Evolutionary conservation across 129 eudicot genomes (phyloP), one percentile per base, ranked within the genome.

Genomic region (Flaveria sonorensis): DNA sequence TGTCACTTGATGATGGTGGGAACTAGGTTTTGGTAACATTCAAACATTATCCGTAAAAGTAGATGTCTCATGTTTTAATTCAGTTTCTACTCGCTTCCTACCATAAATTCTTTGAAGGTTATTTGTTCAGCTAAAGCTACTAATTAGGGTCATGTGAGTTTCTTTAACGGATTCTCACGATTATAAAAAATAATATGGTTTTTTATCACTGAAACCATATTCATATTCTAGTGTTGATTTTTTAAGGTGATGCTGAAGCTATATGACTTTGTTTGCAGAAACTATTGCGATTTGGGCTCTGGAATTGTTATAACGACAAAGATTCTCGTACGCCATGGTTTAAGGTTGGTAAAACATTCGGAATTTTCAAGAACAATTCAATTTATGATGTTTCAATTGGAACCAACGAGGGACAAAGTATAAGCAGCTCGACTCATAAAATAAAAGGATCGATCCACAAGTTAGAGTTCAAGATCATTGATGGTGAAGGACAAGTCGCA

Each of bases 241-340:
- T 57, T 19, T 48, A 48, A 13, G 6, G n/a, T 48, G 53, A 48
- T 15, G 53, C 4, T 48, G n/a, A 48, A 11, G 53, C 14, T 48
- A 48, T 11, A 48, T 48, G 3, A 48, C 32, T 51, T 51, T 19
- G 36, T 36, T 66, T 76, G 52, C 85, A 89, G 97, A 89, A 84
- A 42, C 24, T 79, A 60, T 63, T 78, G 40, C 64, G 81, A 70
- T 78, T 47, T 7, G 89, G 90, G 72, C 64, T 83, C 0, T 87
- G 96, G 97, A 88, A 86, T 76, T 89, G 89, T 43, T 83, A 83
- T 64, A 86, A 65, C 32, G 46, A 56, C 36, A 71, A 68, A 42
- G 83, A 75, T 40, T 79, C 84, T 2, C 66, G 72, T 26, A 88
- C 28, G 53, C 87, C 94, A 63, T 86, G 92, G 86, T 88, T 91